Base-by-base conservation (phyloP, 306 rosid genomes). In the Astragalus glycyphyllos region DNA sequence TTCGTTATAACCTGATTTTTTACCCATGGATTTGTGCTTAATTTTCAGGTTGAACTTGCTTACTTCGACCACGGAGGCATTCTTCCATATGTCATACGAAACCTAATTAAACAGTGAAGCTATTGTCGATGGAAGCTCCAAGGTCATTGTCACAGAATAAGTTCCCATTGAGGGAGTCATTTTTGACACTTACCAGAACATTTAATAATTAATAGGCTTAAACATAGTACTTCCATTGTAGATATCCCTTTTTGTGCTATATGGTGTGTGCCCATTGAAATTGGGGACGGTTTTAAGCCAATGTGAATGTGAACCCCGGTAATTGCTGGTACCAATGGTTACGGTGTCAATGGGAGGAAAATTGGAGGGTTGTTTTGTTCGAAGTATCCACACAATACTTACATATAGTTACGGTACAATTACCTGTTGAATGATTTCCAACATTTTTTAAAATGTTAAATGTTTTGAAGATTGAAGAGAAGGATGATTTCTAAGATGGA, bases 1-100 rank as follows among this genome's bases (percentile, higher is more conserved):
- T 53, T 45, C 10, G 53, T 65, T 14, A 54, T 23, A 16, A 54
- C 37, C 42, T 41, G 65, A 31, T 41, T 13, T 64, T 37, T 38
- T 10, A 16, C 15, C 59, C 35, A 32, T 8, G 44, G 41, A 8
- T 47, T 65, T 8, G 35, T 46, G 68, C 20, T 1, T 55, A 8
- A 29, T 69, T 26, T 77, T 68, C 82, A 94, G 98, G 98, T 94
- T 54, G 98, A 94, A 73, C 85, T 94, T 76, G 88, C 83, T 3
- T 94, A 94, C 75, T 90, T 94, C 80, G 72, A 87, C 67, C 85
- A 90, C 35, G 97, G 97, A 65, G 98, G 98, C 29, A 90, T 94
- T 9, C 97, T 94, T 77, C 97, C 89, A 11, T 94, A 94, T 46
- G 97, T 83, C 23, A 75, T 90, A 4, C 77, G 95, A 68, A 94